These are phyloP conservation scores for Colletotrichum orchidophilum DNA, from an alignment of 2,329 filamentous ascomycete genomes.

Conservation along the genomic window DNA sequence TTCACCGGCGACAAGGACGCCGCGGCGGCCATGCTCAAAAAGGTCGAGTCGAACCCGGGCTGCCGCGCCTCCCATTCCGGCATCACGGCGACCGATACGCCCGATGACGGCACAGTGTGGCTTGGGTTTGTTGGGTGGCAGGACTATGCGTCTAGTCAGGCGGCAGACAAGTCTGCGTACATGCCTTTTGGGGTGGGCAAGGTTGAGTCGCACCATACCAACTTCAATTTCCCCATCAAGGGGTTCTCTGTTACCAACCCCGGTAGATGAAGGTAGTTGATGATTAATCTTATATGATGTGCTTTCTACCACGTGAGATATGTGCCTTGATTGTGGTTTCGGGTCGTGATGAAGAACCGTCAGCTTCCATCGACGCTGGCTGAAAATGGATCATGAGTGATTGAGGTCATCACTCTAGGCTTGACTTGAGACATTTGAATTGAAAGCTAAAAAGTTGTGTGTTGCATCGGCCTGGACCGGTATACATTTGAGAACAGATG, in stretches of 20 bases:
- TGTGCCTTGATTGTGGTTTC: too few relatives aligned
- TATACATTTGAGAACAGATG: too few relatives aligned
- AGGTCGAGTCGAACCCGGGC: conserved; percentile 1
- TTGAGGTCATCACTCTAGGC: too few relatives aligned
- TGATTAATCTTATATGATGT: too few relatives aligned
- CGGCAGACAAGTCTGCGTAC: conserved; percentile 15
- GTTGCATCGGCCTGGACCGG: too few relatives aligned
- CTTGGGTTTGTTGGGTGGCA: conserved; percentile 18
- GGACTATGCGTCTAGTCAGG: conserved; percentile 25
- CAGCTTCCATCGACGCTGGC: too few relatives aligned
- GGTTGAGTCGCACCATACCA: conserved; percentile 20
- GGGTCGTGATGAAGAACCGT: too few relatives aligned
- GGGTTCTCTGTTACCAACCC: conserved; percentile 30
- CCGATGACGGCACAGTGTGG: conserved; percentile 23
- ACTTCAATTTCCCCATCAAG: conserved; percentile 32
- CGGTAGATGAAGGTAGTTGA: conserved; percentile 6
- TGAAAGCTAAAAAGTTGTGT: too few relatives aligned
- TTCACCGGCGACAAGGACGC: conserved; percentile 12
- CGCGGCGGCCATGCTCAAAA: conserved; percentile 11
- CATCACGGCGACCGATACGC: background rate
- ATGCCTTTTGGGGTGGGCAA: conserved; percentile 5
- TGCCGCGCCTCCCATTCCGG: conserved; percentile 19
- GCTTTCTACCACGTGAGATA: too few relatives aligned
- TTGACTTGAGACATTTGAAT: too few relatives aligned
- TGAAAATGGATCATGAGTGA: too few relatives aligned